Evolutionary conservation across 805 yeast species (phyloP).

Genomic region (Suhomyces vadensis): DNA sequence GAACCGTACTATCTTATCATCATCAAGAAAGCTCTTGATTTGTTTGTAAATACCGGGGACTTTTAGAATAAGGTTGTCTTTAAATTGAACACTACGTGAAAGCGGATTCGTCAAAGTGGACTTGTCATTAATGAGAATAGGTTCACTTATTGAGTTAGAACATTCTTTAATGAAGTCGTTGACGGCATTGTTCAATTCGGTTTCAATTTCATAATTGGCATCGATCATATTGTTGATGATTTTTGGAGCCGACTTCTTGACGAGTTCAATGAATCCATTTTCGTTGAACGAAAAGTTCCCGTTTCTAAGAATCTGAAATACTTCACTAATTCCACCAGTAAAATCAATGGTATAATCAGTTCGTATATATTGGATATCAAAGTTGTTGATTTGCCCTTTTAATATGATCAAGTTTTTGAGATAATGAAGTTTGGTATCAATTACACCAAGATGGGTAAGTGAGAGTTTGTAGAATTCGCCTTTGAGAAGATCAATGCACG

Average conservation of each 20-base stretch:
- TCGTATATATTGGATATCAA: conserved; percentile 76
- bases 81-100: conserved; percentile 42
- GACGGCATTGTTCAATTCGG: conserved; percentile 69
- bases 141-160: conserved; percentile 46
- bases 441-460: conserved; percentile 45
- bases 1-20: conserved; percentile 42
- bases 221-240: conserved; percentile 83
- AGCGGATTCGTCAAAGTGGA: conserved; percentile 23
- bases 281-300: conserved; percentile 39
- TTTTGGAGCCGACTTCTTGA: conserved; percentile 71
- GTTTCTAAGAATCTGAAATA: conserved; percentile 38
- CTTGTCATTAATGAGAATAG: conserved; percentile 28
- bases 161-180: conserved; percentile 62
- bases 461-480: conserved; percentile 50
- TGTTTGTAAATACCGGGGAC: conserved; percentile 58
- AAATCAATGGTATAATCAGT: conserved; percentile 79
- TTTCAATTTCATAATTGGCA: conserved; percentile 67
- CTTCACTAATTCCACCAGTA: conserved; percentile 60
- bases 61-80: conserved; percentile 50
- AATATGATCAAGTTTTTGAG: conserved; percentile 71
- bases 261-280: conserved; percentile 48
- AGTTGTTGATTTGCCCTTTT: conserved; percentile 65
- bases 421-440: conserved; percentile 65
- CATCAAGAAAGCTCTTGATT: conserved; percentile 56
- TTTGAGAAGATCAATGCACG: conserved; percentile 64